Evolutionary conservation across 345 rosid species (phyloP).

Genomic region (Populus tremula): DNA sequence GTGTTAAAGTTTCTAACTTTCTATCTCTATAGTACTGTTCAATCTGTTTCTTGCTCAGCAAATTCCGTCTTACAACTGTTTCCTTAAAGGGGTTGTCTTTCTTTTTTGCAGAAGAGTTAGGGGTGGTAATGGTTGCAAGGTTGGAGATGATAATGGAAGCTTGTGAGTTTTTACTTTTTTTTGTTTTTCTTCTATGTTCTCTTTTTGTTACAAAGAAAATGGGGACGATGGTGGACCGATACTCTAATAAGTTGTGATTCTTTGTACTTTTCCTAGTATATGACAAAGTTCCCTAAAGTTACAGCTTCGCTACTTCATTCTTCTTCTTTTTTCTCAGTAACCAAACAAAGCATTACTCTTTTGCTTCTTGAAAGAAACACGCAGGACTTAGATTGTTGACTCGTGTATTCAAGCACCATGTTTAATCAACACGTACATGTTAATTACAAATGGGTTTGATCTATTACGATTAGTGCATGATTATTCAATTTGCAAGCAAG

Average conservation of each 20-base stretch:
- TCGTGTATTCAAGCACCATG: background rate
- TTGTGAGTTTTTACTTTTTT: slow-evolving; percentile 60
- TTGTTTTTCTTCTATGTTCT: background rate
- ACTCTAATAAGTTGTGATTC: background rate
- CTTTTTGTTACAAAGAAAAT: slow-evolving; percentile 14
- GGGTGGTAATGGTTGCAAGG: slow-evolving; percentile 97
- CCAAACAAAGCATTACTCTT: slow-evolving; percentile 19
- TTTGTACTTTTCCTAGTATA: background rate
- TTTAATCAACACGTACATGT: background rate
- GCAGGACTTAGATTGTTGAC: background rate
- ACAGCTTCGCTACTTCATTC: background rate
- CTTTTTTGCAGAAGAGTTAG: slow-evolving; percentile 77
- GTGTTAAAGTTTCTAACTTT: background rate
- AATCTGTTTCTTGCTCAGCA: slow-evolving; percentile 9
- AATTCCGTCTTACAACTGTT: slow-evolving; percentile 20
- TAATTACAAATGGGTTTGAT: slow-evolving; percentile 12
- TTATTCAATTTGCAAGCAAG: background rate
- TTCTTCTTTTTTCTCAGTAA: slow-evolving; percentile 1
- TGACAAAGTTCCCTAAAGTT: background rate
- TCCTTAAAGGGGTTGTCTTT: slow-evolving; percentile 28
- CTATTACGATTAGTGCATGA: background rate
- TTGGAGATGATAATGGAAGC: slow-evolving; percentile 97
- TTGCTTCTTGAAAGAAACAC: background rate
- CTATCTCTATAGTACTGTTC: slow-evolving; percentile 2
- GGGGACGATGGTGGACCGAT: slow-evolving; percentile 12